phyloP scores from a whole-genome alignment of 106 monocot genomes.

The Amphibolis antarctica region DNA sequence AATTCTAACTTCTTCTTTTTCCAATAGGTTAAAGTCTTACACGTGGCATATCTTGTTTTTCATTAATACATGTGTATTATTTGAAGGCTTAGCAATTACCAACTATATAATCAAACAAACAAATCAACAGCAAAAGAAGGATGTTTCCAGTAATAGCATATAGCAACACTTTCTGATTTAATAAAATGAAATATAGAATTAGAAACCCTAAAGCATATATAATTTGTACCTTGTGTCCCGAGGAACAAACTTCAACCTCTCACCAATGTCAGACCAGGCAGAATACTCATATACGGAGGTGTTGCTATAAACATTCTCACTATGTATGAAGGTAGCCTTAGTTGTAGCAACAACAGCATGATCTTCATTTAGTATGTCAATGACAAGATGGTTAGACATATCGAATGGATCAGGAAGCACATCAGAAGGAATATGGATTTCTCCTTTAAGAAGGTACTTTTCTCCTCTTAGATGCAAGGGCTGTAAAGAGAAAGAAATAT shows the following conservation, averaged over 20 bases:
- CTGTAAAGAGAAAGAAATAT: conserved; percentile 21
- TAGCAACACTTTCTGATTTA: too few species aligned
- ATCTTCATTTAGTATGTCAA: conserved; percentile 53
- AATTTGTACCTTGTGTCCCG: conserved; percentile 48
- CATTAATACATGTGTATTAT: too few species aligned
- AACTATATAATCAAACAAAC: too few species aligned
- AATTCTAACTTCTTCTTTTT: too few species aligned
- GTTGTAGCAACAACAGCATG: conserved; percentile 33
- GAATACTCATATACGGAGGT: conserved; percentile 50
- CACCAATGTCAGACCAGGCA: conserved; percentile 65
- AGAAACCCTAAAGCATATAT: background rate
- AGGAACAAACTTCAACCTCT: conserved; percentile 51
- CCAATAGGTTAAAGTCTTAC: too few species aligned
- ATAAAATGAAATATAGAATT: background rate
- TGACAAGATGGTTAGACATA: conserved; percentile 36
- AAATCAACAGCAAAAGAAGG: too few species aligned
- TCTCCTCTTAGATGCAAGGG: conserved; percentile 55
- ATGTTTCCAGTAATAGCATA: too few species aligned
- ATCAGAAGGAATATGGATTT: conserved; percentile 43
- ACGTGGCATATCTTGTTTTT: too few species aligned
- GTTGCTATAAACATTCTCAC: conserved; percentile 15
- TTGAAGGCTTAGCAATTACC: too few species aligned
- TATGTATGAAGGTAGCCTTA: conserved; percentile 20
- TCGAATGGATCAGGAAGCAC: conserved; percentile 18
- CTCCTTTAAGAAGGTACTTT: conserved; percentile 76